phyloP scores from a whole-genome alignment of 495 filamentous ascomycete species.

The Hypoxylon fragiforme region DNA sequence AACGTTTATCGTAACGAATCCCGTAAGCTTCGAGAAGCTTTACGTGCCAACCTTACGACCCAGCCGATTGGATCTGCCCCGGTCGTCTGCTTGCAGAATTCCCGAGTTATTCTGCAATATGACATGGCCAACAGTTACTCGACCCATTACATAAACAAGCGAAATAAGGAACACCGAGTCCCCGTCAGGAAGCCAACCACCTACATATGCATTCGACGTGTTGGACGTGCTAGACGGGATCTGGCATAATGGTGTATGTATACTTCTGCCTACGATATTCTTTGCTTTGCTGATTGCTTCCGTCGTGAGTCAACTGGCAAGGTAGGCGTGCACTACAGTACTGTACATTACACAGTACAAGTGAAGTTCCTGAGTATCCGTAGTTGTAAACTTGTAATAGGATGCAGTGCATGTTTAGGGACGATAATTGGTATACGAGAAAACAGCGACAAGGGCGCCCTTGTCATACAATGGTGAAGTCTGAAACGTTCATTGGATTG shows the following conservation, averaged over 20 bases:
- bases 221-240: background rate
- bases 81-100: conserved; percentile 1
- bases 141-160: conserved; percentile 25
- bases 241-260: too few species aligned
- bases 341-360: too few species aligned
- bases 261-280: conserved; percentile 12
- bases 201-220: conserved; percentile 1
- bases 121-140: conserved; percentile 20
- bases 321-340: background rate
- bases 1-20: conserved; percentile 2
- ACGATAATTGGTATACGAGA: conserved; percentile 3
- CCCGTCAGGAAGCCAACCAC: conserved; percentile 15
- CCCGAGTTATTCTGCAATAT: too few species aligned
- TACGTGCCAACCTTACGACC: conserved; percentile 4
- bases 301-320: conserved; percentile 24
- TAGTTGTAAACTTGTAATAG: background rate
- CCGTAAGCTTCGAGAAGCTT: conserved; percentile 2
- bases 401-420: background rate
- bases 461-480: conserved; percentile 4
- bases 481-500: conserved; percentile 8
- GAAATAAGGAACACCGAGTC: conserved; percentile 13
- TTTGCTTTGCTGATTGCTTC: background rate
- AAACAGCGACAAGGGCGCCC: background rate
- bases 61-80: background rate
- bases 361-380: too few species aligned